Evolutionary conservation across 1,284 basidiomycete genomes (phyloP).

Genomic region (Puccinia brachypodii): DNA sequence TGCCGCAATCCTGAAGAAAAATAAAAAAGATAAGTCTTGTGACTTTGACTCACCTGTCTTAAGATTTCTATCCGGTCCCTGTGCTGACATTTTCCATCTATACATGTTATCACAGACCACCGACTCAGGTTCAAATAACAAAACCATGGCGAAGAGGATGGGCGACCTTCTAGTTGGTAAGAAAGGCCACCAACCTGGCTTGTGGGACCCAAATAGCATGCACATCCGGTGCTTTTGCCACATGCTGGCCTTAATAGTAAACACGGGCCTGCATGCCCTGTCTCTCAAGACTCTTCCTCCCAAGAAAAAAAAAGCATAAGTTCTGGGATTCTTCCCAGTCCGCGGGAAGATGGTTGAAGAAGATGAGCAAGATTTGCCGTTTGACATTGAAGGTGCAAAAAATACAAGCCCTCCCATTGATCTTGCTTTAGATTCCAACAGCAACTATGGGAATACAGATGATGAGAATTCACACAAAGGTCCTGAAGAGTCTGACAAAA

Average conservation of each 20-base stretch:
- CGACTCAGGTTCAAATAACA: constrained; percentile 6
- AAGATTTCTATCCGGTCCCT: too few relatives aligned
- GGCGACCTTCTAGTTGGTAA: not conserved
- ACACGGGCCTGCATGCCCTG: not conserved
- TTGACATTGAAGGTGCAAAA: not conserved
- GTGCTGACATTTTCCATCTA: not conserved
- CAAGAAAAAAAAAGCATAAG: not conserved
- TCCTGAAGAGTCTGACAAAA: not conserved
- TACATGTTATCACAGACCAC: constrained; percentile 5
- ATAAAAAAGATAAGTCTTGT: constrained; percentile 19
- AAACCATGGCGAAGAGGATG: constrained; percentile 4
- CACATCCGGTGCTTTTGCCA: constrained; percentile 28
- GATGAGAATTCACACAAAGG: not conserved
- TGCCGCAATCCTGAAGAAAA: not conserved
- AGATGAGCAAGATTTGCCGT: constrained; percentile 18
- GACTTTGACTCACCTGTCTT: too few relatives aligned
- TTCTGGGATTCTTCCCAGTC: not conserved
- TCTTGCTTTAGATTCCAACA: not conserved
- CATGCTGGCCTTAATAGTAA: constrained; percentile 25
- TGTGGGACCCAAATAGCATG: constrained; percentile 1
- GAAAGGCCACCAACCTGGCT: not conserved
- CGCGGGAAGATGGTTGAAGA: not conserved
- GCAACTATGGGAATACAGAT: not conserved
- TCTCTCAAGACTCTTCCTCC: constrained; percentile 11
- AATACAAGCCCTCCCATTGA: too few relatives aligned